Evolutionary conservation across 257 asterid genomes (phyloP), one percentile per base, ranked within the genome.

Genomic region (Plantago ovata): DNA sequence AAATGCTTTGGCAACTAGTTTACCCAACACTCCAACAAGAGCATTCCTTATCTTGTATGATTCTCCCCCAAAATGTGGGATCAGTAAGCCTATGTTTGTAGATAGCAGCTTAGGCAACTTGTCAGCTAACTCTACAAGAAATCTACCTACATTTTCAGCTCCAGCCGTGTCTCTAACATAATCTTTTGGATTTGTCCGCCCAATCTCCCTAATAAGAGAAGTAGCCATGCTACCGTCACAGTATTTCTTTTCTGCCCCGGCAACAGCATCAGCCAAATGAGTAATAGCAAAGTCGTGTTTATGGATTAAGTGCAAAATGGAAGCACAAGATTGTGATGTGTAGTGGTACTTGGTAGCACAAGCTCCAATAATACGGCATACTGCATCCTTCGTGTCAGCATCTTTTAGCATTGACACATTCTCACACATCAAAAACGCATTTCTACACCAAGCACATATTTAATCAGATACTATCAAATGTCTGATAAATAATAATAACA

Each of bases 41-140:
- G 95, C 95, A 63, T 92, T 88, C 78, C 98, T 84, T 77, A 88
- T 86, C 79, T 92, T 92, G 72, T 92, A 88, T 21, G 98, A 88
- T 44, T 92, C 98, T 46, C 97, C 98, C 52, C 95, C 95, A 82
- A 92, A 92, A 70, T 88, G 97, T 7, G 95, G 97, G 69, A 92
- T 81, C 69, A 92, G 75, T 76, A 92, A 77, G 42, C 98, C 98
- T 54, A 88, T 76, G 72, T 92, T 92, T 7, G 75, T 79, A 20
- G 98, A 84, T 58, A 88, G 43, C 71, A 88, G 72, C 76, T 84
- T 92, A 32, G 98, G 98, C 76, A 88, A 66, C 63, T 84, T 69
- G 65, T 85, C 95, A 48, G 95, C 84, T 20, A 92, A 78, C 81
- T 92, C 98, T 22, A 92, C 86, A 10, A 92, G 88, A 77, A 92